Percentiles rank a stretch among this genome's conserved stretches.
Conservation (phyloP, 176 grass and related monocot genomes). For the Alloteropsis semialata region DNA sequence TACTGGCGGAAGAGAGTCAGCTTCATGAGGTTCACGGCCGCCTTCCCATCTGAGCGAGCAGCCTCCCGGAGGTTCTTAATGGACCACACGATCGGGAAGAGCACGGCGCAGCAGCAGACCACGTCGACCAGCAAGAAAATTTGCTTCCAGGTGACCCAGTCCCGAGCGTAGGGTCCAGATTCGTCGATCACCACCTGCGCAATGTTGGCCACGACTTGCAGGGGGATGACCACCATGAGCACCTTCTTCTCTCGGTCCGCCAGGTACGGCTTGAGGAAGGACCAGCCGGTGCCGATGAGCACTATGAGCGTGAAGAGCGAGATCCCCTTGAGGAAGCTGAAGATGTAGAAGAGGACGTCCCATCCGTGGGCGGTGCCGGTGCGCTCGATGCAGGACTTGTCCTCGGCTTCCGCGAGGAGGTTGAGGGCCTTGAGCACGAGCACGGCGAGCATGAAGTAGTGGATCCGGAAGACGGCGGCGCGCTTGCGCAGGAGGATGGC, state of each 20-base stretch:
- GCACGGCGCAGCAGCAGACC: slow-evolving; percentile 86
- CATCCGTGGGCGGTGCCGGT: slow-evolving; percentile 92
- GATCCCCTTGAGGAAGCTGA: slow-evolving; percentile 95
- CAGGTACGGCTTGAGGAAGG: slow-evolving; percentile 92
- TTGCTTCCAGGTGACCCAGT: slow-evolving; percentile 92
- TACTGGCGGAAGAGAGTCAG: slow-evolving; percentile 96
- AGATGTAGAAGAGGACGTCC: slow-evolving; percentile 98
- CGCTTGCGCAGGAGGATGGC: slow-evolving; percentile 77
- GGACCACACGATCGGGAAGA: slow-evolving; percentile 95
- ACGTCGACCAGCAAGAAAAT: slow-evolving; percentile 90
- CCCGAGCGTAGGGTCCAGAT: slow-evolving; percentile 77
- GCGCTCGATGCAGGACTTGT: slow-evolving; percentile 90
- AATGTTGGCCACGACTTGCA: slow-evolving; percentile 92
- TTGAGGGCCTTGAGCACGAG: slow-evolving; percentile 85
- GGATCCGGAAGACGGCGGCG: slow-evolving; percentile 81
- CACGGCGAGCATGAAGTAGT: slow-evolving; percentile 98
- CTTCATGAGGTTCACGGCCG: slow-evolving; percentile 93
- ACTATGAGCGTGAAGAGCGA: slow-evolving; percentile 97
- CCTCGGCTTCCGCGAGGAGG: slow-evolving; percentile 84
- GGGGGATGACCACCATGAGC: slow-evolving; percentile 88
- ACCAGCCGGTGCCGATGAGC: slow-evolving; percentile 96
- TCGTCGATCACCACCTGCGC: slow-evolving; percentile 94
- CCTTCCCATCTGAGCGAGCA: slow-evolving; percentile 82
- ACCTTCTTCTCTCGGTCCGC: slow-evolving; percentile 94
- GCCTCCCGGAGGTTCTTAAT: slow-evolving; percentile 98